Base-by-base conservation (phyloP, 2,329 filamentous ascomycete genomes). In the Passalora sequoiae region DNA sequence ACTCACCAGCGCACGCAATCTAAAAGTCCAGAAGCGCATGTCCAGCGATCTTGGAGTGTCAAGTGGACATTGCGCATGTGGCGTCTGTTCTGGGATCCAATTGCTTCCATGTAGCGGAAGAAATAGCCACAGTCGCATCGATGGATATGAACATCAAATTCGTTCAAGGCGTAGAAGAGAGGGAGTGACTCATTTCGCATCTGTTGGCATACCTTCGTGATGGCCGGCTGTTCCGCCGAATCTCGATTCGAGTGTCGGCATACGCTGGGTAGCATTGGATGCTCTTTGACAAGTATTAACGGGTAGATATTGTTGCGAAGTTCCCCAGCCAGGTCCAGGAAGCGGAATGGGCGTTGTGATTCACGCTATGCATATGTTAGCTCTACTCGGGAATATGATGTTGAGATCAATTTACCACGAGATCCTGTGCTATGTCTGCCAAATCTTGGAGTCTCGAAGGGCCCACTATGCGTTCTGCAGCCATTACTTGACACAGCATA, bases 221-320 rank as follows among this genome's bases (percentile, higher is more conserved):
- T 7, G 4, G 7, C n/a, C 7, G 28, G 28, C 28, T 31, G 28
- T 13, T 31, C 17, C 9, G n/a, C 9, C 17, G 9, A 13, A 7
- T 16, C 17, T 3, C 8, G 28, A 7, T 6, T n/a, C n/a, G 13
- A n/a, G n/a, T 31, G 28, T 7, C n/a, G 7, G n/a, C 28, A 31
- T 16, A 10, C n/a, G 28, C 28, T n/a, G 28, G 13, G 6, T 7
- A 31, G 7, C 28, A 31, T 31, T n/a, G n/a, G 7, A 15, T 15
- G 15, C 13, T 36, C 20, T 3, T 10, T 19, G n/a, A 20, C 16
- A 6, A 36, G 32, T 7, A 22, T 19, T 15, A 36, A 3, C n/a
- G 31, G 16, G 27, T 40, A 40, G 27, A 40, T 32, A n/a, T n/a
- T n/a, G 25, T 20, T 32, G 3, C 38, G 24, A n/a, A 40, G 25